phyloP scores from a whole-genome alignment of 2,329 filamentous ascomycete genomes.

The Trematosphaeria pertusa region DNA sequence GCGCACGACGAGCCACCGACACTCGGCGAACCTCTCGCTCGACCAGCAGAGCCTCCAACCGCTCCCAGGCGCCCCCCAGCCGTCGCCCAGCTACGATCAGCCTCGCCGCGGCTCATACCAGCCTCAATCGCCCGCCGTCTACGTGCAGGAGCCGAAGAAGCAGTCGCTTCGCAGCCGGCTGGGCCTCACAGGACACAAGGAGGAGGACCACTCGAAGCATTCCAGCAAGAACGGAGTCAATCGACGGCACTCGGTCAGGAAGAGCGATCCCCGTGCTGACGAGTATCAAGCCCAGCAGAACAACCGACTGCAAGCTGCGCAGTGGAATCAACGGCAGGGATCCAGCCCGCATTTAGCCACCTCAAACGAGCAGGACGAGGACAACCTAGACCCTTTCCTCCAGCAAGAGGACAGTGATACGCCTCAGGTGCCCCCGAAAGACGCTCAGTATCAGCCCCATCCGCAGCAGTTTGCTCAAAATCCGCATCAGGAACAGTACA shows the following conservation, averaged over 20 bases:
- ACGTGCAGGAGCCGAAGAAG: constrained; percentile 36
- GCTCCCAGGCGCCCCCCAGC: constrained; percentile 24
- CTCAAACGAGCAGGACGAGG: constrained; percentile 48
- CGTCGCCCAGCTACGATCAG: constrained; percentile 32
- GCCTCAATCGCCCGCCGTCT: constrained; percentile 20
- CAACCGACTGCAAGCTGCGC: constrained; percentile 30
- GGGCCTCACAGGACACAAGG: constrained; percentile 38
- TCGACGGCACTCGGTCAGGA: constrained; percentile 45
- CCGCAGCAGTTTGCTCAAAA: constrained; percentile 34
- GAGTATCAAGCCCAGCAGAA: constrained; percentile 35
- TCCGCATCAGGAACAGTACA: constrained; percentile 40
- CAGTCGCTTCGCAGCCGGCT: constrained; percentile 44
- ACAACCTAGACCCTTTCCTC: constrained; percentile 47
- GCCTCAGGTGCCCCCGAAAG: constrained; percentile 47
- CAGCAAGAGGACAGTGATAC: constrained; percentile 39
- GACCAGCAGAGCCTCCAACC: constrained; percentile 40
- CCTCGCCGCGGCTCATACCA: constrained; percentile 34
- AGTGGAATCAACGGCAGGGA: constrained; percentile 29
- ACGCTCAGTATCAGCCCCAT: constrained; percentile 39
- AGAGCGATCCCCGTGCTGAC: constrained; percentile 38
- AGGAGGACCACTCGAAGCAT: constrained; percentile 38
- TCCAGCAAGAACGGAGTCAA: constrained; percentile 40
- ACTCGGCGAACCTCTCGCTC: constrained; percentile 41
- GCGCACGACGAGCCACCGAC: constrained; percentile 38
- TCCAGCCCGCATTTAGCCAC: constrained; percentile 44